A percentile compares a stretch with the other conserved stretches of the same genome.
Evolutionary conservation across 108 stramenopile genomes (phyloP).

Genomic region (Nannochloropsis gaditana): DNA sequence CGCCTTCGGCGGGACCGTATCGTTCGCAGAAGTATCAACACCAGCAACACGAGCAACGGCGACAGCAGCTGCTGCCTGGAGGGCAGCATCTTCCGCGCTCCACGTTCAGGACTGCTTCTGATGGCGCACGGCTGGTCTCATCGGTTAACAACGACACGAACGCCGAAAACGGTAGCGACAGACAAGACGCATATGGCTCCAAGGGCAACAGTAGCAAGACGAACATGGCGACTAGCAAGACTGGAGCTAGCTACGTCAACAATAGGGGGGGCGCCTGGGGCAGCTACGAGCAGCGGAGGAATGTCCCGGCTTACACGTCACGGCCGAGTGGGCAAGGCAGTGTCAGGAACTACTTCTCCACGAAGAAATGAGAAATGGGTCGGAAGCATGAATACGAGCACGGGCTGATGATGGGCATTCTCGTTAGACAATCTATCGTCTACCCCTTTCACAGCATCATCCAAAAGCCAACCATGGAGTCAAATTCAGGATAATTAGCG

Average conservation of each 20-base stretch:
- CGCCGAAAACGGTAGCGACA: background rate
- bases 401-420: too few species aligned
- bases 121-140: too few species aligned
- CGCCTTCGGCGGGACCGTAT: background rate
- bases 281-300: background rate
- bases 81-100: background rate
- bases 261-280: conserved; percentile 3
- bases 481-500: too few species aligned
- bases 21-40: conserved; percentile 15
- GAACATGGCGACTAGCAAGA: background rate
- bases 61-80: background rate
- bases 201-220: background rate
- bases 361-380: background rate
- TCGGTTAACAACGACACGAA: background rate
- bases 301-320: background rate
- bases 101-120: background rate
- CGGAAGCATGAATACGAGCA: background rate
- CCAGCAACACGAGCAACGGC: background rate
- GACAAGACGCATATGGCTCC: background rate
- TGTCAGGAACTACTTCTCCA: background rate
- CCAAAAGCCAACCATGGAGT: too few species aligned
- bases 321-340: background rate
- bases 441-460: too few species aligned
- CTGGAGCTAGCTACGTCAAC: background rate
- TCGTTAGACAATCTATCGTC: too few species aligned